Percentiles rank a stretch among this genome's conserved stretches.
phyloP scores from a whole-genome alignment of 1,139 yeast genomes.

The Yamadazyma spencermartinsiae region DNA sequence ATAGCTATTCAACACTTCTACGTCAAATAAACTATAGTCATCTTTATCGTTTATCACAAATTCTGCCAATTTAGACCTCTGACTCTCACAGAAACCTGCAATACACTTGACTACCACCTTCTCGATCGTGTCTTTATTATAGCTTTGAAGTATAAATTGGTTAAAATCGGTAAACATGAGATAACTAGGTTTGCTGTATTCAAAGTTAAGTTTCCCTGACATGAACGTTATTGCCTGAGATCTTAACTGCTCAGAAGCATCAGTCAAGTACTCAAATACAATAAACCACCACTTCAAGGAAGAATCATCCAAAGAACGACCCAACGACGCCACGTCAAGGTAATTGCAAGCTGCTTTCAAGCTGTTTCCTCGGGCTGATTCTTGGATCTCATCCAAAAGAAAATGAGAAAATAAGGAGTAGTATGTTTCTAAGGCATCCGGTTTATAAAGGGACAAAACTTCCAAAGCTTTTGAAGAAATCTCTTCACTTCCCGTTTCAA shows the following conservation, averaged over 20 bases:
- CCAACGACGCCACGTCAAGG: neutral
- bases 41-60: conserved; percentile 5
- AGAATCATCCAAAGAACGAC: conserved; percentile 12
- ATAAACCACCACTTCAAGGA: conserved; percentile 15
- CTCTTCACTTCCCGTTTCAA: conserved; percentile 29
- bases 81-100: conserved; percentile 1
- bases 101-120: neutral
- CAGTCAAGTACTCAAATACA: conserved; percentile 29
- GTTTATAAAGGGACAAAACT: conserved; percentile 38
- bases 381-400: conserved; percentile 44
- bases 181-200: neutral
- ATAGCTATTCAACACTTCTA: conserved; percentile 32
- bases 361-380: conserved; percentile 48
- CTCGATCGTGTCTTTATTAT: neutral
- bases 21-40: conserved; percentile 26
- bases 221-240: conserved; percentile 27
- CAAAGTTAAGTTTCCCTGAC: neutral
- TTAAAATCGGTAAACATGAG: neutral
- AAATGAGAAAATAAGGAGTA: neutral
- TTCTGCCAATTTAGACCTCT: conserved; percentile 3
- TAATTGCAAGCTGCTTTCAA: conserved; percentile 41
- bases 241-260: conserved; percentile 60
- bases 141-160: neutral
- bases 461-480: conserved; percentile 49
- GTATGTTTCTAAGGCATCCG: neutral